Evolutionary conservation across 768 basidiomycete species (phyloP), one percentile per base, ranked within the genome.

Genomic region (Astraeus odoratus): DNA sequence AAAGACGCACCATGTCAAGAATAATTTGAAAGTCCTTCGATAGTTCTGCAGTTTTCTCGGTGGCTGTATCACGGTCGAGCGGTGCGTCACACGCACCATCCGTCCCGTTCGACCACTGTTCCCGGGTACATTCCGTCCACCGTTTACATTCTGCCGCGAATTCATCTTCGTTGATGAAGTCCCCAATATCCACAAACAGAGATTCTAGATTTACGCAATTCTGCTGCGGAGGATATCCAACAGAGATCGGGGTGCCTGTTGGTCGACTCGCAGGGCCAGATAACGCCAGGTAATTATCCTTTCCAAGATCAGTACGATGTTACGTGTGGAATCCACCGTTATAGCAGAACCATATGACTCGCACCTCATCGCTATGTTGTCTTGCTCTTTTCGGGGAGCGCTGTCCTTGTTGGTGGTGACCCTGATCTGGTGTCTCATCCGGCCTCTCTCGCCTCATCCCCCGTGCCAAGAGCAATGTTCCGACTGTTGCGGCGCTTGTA

Each of bases 61-160:
- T 55, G 20, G 43, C 48, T 25, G 23, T 26, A 4, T 8, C 36
- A 12, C 19, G 23, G 33, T n/a, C 19, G 34, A 36, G 18, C 16
- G 19, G 30, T 26, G 4, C 13, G 26, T 24, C 18, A 19, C 37
- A 44, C 58, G 42, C n/a, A 65, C 61, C 52, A 15, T 65, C 63
- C 16, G 53, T 46, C 16, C 54, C 61, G 41, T 59, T 56, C 19
- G 65, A 18, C 63, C 61, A 63, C 39, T 63, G 61, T 16, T 63
- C 61, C 29, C 37, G 57, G 8, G 61, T 51, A 27, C 61, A 60
- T 10, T 52, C 54, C 30, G 35, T 55, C 63, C 63, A 63, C 41
- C 49, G 52, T 31, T 53, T 60, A 49, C 61, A 56, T 12, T 51
- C 50, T 5, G 46, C 46, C 24, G 48, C 49, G 15, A 55, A 52